Percentiles rank a stretch among this genome's conserved stretches.
Conservation (phyloP, 352 stramenopile species). For the Halophytophthora batemanensis region DNA sequence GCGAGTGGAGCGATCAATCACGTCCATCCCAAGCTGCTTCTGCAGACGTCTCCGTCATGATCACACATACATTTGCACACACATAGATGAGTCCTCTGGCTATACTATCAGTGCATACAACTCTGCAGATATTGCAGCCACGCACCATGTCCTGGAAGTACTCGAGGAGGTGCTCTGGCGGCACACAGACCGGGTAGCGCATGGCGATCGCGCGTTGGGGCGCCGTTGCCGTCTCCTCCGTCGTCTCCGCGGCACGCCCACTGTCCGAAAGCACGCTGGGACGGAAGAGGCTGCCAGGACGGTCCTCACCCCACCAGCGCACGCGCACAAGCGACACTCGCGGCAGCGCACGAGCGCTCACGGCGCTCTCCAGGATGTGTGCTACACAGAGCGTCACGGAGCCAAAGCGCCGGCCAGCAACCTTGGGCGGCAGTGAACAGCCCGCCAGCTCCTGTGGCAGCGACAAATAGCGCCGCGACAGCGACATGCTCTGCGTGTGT, state of each 20-base stretch:
- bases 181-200: constrained; percentile 40
- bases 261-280: constrained; percentile 18
- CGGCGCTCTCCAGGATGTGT: constrained; percentile 35
- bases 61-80: not conserved
- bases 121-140: not conserved
- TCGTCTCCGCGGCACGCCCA: not conserved
- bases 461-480: constrained; percentile 24
- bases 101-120: too few species aligned
- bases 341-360: constrained; percentile 27
- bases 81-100: not conserved
- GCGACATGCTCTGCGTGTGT: constrained; percentile 13
- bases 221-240: constrained; percentile 2
- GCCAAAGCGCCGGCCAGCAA: constrained; percentile 22
- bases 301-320: constrained; percentile 57
- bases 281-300: constrained; percentile 44
- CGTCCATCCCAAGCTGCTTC: constrained; percentile 50
- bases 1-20: constrained; percentile 49
- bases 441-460: constrained; percentile 35
- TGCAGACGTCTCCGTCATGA: constrained; percentile 5
- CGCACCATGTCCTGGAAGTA: constrained; percentile 60
- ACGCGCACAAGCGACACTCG: constrained; percentile 40
- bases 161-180: constrained; percentile 32
- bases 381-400: constrained; percentile 36
- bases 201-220: constrained; percentile 31
- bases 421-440: constrained; percentile 39